A percentile compares a stretch with the other conserved stretches of the same genome.
These are phyloP conservation scores for Orbilia blumenaviensis DNA, from an alignment of 2,329 filamentous ascomycete species.

Conservation along the genomic window DNA sequence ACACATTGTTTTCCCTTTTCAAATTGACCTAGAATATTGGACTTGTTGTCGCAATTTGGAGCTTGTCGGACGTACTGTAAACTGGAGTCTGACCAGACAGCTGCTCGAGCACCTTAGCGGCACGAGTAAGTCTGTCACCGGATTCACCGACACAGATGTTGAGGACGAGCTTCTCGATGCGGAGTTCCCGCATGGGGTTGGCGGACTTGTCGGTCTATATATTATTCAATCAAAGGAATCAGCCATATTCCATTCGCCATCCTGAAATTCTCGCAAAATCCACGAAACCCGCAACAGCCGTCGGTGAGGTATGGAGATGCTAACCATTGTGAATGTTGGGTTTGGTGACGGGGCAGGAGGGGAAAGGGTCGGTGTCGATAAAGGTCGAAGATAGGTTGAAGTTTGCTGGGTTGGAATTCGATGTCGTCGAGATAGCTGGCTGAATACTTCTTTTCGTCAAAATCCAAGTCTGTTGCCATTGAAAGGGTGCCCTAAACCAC, in stretches of 20 bases:
- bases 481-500: background rate
- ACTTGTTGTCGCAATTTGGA: background rate
- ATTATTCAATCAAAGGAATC: slow-evolving; percentile 2
- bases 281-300: background rate
- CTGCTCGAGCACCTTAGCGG: slow-evolving; percentile 99
- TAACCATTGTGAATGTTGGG: slow-evolving; percentile 53
- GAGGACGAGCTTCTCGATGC: slow-evolving; percentile 98
- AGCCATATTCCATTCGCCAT: slow-evolving; percentile 16
- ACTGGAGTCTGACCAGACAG: slow-evolving; percentile 99
- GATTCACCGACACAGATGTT: slow-evolving; percentile 99
- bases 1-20: background rate
- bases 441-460: slow-evolving; percentile 45
- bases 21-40: background rate
- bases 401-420: slow-evolving; percentile 15
- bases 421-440: slow-evolving; percentile 50
- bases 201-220: slow-evolving; percentile 60
- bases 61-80: slow-evolving; percentile 77
- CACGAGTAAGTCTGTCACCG: slow-evolving; percentile 99
- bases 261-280: background rate
- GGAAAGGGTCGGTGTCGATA: slow-evolving; percentile 35
- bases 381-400: slow-evolving; percentile 17
- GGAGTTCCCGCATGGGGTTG: slow-evolving; percentile 97
- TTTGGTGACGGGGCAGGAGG: background rate
- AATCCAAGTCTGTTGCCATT: slow-evolving; percentile 17
- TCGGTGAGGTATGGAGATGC: slow-evolving; percentile 3